Conservation (phyloP, 768 basidiomycete genomes). For the Psilocybe tampanensis region DNA sequence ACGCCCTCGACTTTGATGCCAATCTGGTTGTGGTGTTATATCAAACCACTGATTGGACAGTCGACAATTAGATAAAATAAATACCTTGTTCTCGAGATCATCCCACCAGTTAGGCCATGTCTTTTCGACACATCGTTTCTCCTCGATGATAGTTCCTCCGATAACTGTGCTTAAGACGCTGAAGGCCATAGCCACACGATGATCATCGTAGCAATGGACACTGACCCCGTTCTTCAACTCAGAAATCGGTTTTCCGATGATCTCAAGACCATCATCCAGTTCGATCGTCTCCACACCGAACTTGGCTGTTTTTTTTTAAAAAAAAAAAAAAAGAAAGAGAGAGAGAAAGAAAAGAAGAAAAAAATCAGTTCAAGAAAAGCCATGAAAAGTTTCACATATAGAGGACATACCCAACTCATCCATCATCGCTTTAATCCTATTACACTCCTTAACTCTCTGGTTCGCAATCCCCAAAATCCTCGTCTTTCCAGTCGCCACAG, state of each 20-base stretch:
- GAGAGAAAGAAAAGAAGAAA: neutral
- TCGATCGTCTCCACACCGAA: conserved; percentile 94
- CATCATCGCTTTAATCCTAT: conserved; percentile 95
- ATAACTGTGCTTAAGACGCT: conserved; percentile 81
- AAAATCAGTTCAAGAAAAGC: neutral
- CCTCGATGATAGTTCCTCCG: conserved; percentile 80
- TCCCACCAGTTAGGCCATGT: conserved; percentile 99
- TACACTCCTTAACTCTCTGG: conserved; percentile 98
- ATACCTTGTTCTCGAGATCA: conserved; percentile 93
- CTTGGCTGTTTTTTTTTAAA: conserved; percentile 76
- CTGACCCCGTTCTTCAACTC: conserved; percentile 72
- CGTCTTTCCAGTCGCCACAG: conserved; percentile 73
- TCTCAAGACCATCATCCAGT: conserved; percentile 89
- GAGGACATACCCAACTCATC: conserved; percentile 88
- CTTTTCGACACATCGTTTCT: conserved; percentile 98
- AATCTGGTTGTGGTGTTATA: conserved; percentile 76
- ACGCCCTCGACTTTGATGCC: conserved; percentile 87
- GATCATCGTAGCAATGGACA: conserved; percentile 97
- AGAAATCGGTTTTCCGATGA: conserved; percentile 73
- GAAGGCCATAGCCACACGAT: conserved; percentile 99
- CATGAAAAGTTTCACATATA: too few species aligned
- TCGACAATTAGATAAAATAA: neutral
- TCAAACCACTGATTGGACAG: neutral
- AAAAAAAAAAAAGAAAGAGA: neutral
- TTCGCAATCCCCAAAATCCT: conserved; percentile 95